Evolutionary conservation across 305 asterid genomes (phyloP).

Genomic region (Fraxinus paxiana): DNA sequence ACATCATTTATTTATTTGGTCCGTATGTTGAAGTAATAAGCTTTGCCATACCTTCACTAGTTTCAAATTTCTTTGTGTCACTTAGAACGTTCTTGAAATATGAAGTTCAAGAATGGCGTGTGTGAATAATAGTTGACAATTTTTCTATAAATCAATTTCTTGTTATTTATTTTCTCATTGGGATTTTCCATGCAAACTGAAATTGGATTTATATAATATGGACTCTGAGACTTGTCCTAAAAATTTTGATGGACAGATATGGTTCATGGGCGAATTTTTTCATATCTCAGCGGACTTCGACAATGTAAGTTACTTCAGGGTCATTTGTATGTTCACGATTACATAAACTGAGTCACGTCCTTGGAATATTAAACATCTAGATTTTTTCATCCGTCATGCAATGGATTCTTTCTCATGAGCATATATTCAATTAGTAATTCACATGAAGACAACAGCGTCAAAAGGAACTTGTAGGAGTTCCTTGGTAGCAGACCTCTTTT

Average conservation of each 20-base stretch:
- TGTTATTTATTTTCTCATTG: slow-evolving; percentile 7
- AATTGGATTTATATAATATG: neutral
- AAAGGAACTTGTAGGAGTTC: neutral
- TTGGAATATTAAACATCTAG: slow-evolving; percentile 18
- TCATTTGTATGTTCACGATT: slow-evolving; percentile 5
- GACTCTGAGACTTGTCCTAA: slow-evolving; percentile 1
- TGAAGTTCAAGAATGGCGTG: slow-evolving; percentile 15
- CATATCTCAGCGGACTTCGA: slow-evolving; percentile 71
- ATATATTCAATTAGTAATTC: slow-evolving; percentile 1
- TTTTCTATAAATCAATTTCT: slow-evolving; percentile 5
- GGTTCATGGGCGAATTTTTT: slow-evolving; percentile 80
- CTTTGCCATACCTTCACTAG: slow-evolving; percentile 2
- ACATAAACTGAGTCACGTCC: slow-evolving; percentile 11
- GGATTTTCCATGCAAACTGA: neutral
- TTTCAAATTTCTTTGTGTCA: slow-evolving; percentile 1
- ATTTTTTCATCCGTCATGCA: slow-evolving; percentile 7
- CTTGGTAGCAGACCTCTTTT: slow-evolving; percentile 6
- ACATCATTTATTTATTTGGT: neutral
- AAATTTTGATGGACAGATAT: slow-evolving; percentile 49
- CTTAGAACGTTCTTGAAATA: neutral
- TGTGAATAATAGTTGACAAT: slow-evolving; percentile 4
- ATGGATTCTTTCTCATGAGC: slow-evolving; percentile 12
- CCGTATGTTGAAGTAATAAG: neutral
- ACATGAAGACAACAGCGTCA: slow-evolving; percentile 1
- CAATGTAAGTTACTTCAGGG: slow-evolving; percentile 48